These are phyloP conservation scores for Vanrija humicola DNA, from an alignment of 1,284 basidiomycete species.

Conservation along the genomic window DNA sequence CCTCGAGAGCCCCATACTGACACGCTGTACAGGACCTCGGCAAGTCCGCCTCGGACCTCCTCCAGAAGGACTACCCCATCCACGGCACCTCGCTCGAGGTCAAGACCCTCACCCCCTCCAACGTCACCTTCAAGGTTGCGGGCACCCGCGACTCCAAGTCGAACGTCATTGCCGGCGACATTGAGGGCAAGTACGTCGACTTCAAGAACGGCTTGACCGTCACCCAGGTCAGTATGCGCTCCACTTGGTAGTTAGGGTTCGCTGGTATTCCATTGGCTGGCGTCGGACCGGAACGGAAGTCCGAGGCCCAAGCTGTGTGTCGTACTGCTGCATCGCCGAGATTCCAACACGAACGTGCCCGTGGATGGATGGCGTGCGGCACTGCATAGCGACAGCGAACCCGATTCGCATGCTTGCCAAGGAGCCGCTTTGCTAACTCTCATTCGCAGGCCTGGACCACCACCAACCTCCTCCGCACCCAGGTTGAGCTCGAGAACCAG, in stretches of 20 bases:
- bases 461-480: constrained; percentile 77
- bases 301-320: background rate
- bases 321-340: too few species aligned
- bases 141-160: constrained; percentile 72
- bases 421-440: background rate
- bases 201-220: constrained; percentile 82
- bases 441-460: constrained; percentile 75
- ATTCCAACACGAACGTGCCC: background rate
- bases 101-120: constrained; percentile 90
- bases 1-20: background rate
- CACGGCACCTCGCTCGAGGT: constrained; percentile 74
- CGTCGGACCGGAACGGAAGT: background rate
- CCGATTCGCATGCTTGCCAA: background rate
- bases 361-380: background rate
- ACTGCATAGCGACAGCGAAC: too few species aligned
- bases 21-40: constrained; percentile 69
- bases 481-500: constrained; percentile 96
- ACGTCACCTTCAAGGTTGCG: constrained; percentile 81
- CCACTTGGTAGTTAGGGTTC: background rate
- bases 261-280: background rate
- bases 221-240: constrained; percentile 59
- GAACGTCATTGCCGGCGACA: constrained; percentile 70
- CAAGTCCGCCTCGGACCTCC: constrained; percentile 93
- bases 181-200: constrained; percentile 88
- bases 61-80: constrained; percentile 90